These are phyloP conservation scores for Trichoderma koningiopsis DNA, from an alignment of 2,329 filamentous ascomycete genomes.

Conservation along the genomic window DNA sequence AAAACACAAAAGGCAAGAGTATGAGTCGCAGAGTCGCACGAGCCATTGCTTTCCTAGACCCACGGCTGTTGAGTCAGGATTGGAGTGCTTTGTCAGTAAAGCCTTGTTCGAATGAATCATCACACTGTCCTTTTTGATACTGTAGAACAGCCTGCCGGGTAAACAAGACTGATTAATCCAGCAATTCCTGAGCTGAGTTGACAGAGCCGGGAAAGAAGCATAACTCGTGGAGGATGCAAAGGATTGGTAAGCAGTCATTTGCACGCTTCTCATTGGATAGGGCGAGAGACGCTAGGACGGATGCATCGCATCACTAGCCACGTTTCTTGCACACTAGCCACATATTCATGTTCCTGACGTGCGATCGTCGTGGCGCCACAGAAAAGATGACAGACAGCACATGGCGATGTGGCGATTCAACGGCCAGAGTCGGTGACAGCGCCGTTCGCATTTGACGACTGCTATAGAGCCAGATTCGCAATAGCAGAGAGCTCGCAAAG, in stretches of 20 bases:
- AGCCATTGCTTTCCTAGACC: no score
- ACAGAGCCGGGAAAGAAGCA: conserved; percentile 1
- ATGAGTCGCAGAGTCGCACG: background rate
- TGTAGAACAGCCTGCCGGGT: background rate
- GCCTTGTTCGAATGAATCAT: background rate
- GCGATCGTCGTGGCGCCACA: conserved; percentile 19
- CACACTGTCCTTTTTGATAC: background rate
- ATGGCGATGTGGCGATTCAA: conserved; percentile 11
- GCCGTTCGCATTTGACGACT: conserved; percentile 13
- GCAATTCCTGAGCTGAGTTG: background rate
- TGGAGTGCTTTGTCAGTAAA: background rate
- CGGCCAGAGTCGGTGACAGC: conserved; percentile 8
- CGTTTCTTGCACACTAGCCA: conserved; percentile 17
- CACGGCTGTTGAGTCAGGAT: background rate
- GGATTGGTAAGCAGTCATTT: conserved; percentile 4
- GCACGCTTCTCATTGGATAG: background rate
- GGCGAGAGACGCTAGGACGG: background rate
- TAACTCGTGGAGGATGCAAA: background rate
- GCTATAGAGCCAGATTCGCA: background rate
- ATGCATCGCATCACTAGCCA: background rate
- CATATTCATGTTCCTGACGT: background rate
- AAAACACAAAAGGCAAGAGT: background rate
- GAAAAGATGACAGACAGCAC: conserved; percentile 25
- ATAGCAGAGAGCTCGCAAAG: background rate
- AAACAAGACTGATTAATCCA: background rate